Evolutionary conservation across 2,329 filamentous ascomycete genomes (phyloP).

Genomic region (Colletotrichum filicis): DNA sequence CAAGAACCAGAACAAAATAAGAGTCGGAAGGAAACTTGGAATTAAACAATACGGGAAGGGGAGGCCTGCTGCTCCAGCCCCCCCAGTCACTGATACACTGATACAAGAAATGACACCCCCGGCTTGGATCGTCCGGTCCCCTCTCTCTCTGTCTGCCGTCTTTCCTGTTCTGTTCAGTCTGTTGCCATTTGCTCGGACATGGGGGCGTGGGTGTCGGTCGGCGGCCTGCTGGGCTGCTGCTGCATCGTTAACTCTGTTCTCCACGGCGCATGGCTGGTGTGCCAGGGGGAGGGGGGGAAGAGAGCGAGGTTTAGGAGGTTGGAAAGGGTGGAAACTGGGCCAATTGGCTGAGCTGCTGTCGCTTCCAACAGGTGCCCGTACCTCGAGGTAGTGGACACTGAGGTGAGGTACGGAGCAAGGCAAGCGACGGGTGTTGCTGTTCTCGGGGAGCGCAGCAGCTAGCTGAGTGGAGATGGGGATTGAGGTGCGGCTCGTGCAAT

Average conservation of each 20-base stretch:
- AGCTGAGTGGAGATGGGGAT: not conserved
- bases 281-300: constrained; percentile 9
- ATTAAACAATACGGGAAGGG: not conserved
- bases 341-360: not conserved
- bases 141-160: not conserved
- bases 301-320: constrained; percentile 14
- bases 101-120: not conserved
- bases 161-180: not conserved
- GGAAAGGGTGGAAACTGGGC: not conserved
- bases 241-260: constrained; percentile 23
- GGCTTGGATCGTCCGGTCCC: not conserved
- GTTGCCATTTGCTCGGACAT: constrained; percentile 12
- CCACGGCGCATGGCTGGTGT: not conserved
- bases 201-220: not conserved
- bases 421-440: too few species aligned
- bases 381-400: too few species aligned
- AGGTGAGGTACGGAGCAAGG: too few species aligned
- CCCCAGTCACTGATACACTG: not conserved
- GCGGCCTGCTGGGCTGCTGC: not conserved
- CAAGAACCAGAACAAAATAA: not conserved
- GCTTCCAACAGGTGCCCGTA: not conserved
- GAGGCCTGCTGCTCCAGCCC: constrained; percentile 16
- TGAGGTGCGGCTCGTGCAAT: constrained; percentile 15
- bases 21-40: not conserved
- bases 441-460: too few species aligned